Conservation (phyloP, 169 alveolate genomes). For the Eimeria brunetti region DNA sequence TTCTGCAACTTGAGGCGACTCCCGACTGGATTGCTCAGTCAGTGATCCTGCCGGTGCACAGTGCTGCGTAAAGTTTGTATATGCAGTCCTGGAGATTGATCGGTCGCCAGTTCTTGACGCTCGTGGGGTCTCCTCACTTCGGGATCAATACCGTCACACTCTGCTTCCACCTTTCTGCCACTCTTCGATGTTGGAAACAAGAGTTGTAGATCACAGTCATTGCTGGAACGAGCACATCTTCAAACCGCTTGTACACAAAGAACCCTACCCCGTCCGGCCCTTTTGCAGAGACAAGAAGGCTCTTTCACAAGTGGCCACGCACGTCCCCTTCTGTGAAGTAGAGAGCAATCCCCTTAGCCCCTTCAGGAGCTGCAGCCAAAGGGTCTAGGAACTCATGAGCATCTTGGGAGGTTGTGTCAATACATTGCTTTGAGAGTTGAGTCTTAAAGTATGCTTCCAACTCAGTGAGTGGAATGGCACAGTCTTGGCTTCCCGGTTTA, state of each 20-base stretch:
- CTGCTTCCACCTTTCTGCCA: neutral
- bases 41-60: neutral
- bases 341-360: neutral
- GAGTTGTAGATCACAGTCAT: constrained; percentile 6
- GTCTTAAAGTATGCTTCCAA: neutral
- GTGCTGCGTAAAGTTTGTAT: constrained; percentile 38
- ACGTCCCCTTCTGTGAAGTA: constrained; percentile 1
- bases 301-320: constrained; percentile 5
- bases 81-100: constrained; percentile 17
- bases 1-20: constrained; percentile 13
- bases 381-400: neutral
- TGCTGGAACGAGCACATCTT: constrained; percentile 26
- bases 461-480: constrained; percentile 4
- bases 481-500: neutral
- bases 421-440: neutral
- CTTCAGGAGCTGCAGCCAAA: neutral
- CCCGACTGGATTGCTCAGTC: neutral
- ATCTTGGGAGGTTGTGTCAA: neutral
- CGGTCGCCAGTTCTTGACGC: neutral
- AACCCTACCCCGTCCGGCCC: constrained; percentile 27
- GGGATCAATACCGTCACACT: constrained; percentile 1
- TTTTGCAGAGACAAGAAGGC: neutral
- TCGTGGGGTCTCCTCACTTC: neutral
- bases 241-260: constrained; percentile 27
- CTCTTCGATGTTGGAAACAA: neutral